Evolutionary conservation across 2,329 filamentous ascomycete species (phyloP), one percentile per base, ranked within the genome.

Genomic region (Fusarium torreyae): DNA sequence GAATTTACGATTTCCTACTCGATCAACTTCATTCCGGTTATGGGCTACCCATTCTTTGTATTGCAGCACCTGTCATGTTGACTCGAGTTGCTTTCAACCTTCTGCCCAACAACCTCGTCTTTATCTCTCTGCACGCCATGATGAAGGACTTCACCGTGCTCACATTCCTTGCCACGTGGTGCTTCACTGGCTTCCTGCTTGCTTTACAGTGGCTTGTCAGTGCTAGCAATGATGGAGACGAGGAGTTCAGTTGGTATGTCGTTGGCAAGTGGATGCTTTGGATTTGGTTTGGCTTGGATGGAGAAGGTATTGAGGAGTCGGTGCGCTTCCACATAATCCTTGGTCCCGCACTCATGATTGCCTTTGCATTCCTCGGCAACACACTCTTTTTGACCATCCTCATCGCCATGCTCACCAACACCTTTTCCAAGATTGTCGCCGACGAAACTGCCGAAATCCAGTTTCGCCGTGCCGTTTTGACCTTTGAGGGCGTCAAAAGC

Each of bases 241-340:
- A 79, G 62, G 68, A 75, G 22, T 78, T 79, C 3, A 76, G 74
- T 38, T 83, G 81, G 81, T 76, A 79, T 31, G 90, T 89, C 0
- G 91, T 93, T 50, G 86, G 86, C 33, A 92, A 92, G 77, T 93
- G 91, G 91, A 91, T 93, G 85, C 83, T 93, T 4, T 93, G 89
- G 89, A 91, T 93, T 70, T 93, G 91, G 91, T 93, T 93, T 71
- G 91, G 91, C 2, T 86, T 93, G 2, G 91, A 93, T 63, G 91
- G 84, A 22, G 86, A 85, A 6, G 84, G 84, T 13, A 86, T 86
- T 45, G 82, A 85, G 60, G 80, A 82, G 61, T 82, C 81, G 4
- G 80, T 79, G 10, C 85, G 89, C 45, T 91, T 93, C 77, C 90
- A 93, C 75, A 82, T 87, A 77, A 79, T 91, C 24, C 84, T 92